These are phyloP conservation scores for Scheffersomyces spartinae DNA, from an alignment of 805 yeast species.

Conservation along the genomic window DNA sequence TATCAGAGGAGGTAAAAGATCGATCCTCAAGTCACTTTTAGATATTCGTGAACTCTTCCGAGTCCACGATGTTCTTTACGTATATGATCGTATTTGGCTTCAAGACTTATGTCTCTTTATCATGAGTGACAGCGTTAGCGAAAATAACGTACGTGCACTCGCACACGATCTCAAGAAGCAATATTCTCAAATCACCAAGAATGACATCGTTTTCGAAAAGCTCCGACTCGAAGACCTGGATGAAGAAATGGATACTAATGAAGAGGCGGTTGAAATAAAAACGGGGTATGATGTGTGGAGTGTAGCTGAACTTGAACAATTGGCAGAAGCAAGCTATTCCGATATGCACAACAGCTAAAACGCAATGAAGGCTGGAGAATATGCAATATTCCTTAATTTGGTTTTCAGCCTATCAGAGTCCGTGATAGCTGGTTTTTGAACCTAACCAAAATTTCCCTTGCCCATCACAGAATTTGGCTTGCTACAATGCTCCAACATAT, in stretches of 20 bases:
- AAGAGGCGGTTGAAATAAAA: slow-evolving; percentile 12
- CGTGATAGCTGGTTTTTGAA: no score
- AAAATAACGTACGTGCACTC: slow-evolving; percentile 44
- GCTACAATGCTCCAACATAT: no score
- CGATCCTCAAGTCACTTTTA: slow-evolving; percentile 48
- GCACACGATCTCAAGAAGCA: slow-evolving; percentile 54
- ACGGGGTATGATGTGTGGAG: slow-evolving; percentile 11
- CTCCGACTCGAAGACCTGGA: slow-evolving; percentile 10
- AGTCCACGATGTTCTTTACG: slow-evolving; percentile 74
- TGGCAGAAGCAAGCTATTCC: no score
- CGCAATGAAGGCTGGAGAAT: no score
- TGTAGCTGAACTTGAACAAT: slow-evolving; percentile 17
- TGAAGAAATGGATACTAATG: slow-evolving; percentile 17
- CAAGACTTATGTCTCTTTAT: slow-evolving; percentile 76
- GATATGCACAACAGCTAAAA: no score
- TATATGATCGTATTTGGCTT: slow-evolving; percentile 64
- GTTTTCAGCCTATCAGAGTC: no score
- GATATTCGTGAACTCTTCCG: slow-evolving; percentile 64
- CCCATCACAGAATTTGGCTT: no score
- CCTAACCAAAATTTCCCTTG: no score
- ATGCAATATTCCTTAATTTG: no score
- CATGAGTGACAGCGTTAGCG: slow-evolving; percentile 46
- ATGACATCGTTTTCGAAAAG: slow-evolving; percentile 48
- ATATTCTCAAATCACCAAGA: slow-evolving; percentile 22
- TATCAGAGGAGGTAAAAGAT: slow-evolving; percentile 58